phyloP scores from a whole-genome alignment of 2,329 filamentous ascomycete species.

The Neonectria neomacrospora region DNA sequence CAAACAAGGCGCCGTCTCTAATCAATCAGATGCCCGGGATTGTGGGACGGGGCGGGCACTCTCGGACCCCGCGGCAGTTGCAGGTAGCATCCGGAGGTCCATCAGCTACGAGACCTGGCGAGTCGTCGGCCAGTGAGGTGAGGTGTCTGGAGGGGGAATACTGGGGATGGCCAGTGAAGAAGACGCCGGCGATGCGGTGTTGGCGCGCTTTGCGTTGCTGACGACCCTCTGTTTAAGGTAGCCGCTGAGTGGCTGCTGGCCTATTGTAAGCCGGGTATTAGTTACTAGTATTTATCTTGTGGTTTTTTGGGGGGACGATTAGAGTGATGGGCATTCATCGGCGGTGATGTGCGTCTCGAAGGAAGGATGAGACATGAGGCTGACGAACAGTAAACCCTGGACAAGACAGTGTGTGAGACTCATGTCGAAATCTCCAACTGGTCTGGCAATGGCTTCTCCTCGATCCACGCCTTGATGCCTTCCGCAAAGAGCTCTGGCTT shows the following conservation, averaged over 20 bases:
- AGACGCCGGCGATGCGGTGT: slow-evolving; percentile 13
- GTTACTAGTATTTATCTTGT: not conserved
- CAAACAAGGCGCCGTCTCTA: not conserved
- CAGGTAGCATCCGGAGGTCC: slow-evolving; percentile 13
- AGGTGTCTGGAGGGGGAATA: slow-evolving; percentile 1
- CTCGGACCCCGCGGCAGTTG: slow-evolving; percentile 18
- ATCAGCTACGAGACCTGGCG: slow-evolving; percentile 4
- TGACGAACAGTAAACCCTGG: not conserved
- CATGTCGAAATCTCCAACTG: slow-evolving; percentile 38
- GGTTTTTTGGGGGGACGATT: not conserved
- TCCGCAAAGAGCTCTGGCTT: slow-evolving; percentile 52
- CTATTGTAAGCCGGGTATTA: not conserved
- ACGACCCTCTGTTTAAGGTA: not conserved
- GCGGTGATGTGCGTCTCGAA: not conserved
- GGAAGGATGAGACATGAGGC: not conserved
- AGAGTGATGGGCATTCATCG: not conserved
- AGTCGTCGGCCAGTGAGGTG: slow-evolving; percentile 11
- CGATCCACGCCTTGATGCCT: slow-evolving; percentile 51
- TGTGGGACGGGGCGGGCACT: slow-evolving; percentile 18
- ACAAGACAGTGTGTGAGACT: not conserved
- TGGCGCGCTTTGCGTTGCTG: slow-evolving; percentile 11
- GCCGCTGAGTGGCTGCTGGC: not conserved
- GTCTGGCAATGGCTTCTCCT: slow-evolving; percentile 42
- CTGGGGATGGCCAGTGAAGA: slow-evolving; percentile 5
- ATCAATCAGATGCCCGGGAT: slow-evolving; percentile 24